Evolutionary conservation across 345 rosid genomes (phyloP).

Genomic region (Eucalyptus tenuipes): DNA sequence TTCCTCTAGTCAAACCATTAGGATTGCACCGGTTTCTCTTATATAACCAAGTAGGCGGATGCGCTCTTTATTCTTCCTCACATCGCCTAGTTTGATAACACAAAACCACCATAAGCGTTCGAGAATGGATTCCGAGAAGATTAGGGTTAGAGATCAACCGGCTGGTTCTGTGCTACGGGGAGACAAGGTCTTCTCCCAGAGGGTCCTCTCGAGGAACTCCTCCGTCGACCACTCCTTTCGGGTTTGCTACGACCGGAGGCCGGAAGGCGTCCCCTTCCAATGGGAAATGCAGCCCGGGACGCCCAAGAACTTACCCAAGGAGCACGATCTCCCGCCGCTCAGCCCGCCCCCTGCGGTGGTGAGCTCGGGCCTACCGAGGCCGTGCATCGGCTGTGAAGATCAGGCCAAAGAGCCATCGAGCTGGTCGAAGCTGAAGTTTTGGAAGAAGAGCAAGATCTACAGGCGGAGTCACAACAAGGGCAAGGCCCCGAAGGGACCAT

Average conservation of each 20-base stretch:
- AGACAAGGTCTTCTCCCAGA: background rate
- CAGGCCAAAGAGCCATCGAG: background rate
- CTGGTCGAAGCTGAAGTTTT: conserved; percentile 22
- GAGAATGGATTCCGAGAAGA: background rate
- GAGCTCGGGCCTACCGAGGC: conserved; percentile 43
- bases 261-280: conserved; percentile 25
- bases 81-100: background rate
- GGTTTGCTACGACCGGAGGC: background rate
- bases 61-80: background rate
- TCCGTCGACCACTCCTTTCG: conserved; percentile 14
- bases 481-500: background rate
- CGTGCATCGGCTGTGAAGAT: conserved; percentile 7
- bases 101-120: background rate
- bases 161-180: background rate
- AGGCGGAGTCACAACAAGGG: background rate
- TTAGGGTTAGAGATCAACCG: background rate
- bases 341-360: conserved; percentile 67
- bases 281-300: conserved; percentile 38
- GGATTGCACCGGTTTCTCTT: background rate
- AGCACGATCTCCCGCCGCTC: conserved; percentile 14
- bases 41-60: background rate
- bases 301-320: conserved; percentile 3
- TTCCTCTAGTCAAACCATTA: background rate
- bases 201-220: conserved; percentile 14
- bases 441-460: conserved; percentile 16